phyloP scores from a whole-genome alignment of 257 asterid species.

The Nicotiana knightiana region DNA sequence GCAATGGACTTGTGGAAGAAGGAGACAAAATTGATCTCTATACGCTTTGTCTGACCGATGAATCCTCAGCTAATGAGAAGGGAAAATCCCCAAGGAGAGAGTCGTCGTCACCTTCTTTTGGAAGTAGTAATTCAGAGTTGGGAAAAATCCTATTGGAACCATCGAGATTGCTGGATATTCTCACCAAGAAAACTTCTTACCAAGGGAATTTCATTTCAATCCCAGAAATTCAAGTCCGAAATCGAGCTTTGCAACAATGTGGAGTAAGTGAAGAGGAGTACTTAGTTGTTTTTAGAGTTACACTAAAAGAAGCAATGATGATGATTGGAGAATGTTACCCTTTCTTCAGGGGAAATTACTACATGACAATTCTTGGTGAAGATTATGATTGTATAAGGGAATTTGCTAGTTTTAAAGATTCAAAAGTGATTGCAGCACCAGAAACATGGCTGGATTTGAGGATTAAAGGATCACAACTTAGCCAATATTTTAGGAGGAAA shows the following conservation, averaged over 20 bases:
- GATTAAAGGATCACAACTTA: slow-evolving; percentile 79
- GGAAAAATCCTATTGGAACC: slow-evolving; percentile 46
- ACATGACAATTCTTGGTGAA: slow-evolving; percentile 50
- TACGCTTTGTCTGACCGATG: slow-evolving; percentile 52
- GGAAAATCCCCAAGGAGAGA: slow-evolving; percentile 43
- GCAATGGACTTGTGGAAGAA: slow-evolving; percentile 67
- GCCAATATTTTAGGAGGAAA: slow-evolving; percentile 67
- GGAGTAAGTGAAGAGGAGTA: slow-evolving; percentile 65
- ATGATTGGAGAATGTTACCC: slow-evolving; percentile 77
- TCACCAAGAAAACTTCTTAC: slow-evolving; percentile 40
- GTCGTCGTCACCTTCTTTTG: slow-evolving; percentile 27
- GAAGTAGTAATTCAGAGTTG: slow-evolving; percentile 42
- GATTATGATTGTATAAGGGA: slow-evolving; percentile 42
- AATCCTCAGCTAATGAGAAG: slow-evolving; percentile 32
- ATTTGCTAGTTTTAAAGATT: slow-evolving; percentile 39
- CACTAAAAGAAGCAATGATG: slow-evolving; percentile 45
- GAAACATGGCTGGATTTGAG: slow-evolving; percentile 72
- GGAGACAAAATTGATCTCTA: slow-evolving; percentile 68
- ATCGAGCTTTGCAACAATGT: slow-evolving; percentile 54
- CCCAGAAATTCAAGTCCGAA: slow-evolving; percentile 72
- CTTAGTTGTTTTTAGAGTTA: slow-evolving; percentile 34
- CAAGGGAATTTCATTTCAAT: slow-evolving; percentile 64
- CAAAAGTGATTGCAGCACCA: slow-evolving; percentile 59
- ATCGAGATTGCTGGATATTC: slow-evolving; percentile 52
- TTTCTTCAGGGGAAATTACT: slow-evolving; percentile 67